Conservation (phyloP, 2,329 filamentous ascomycete species). For the Pestalotiopsis fici region DNA sequence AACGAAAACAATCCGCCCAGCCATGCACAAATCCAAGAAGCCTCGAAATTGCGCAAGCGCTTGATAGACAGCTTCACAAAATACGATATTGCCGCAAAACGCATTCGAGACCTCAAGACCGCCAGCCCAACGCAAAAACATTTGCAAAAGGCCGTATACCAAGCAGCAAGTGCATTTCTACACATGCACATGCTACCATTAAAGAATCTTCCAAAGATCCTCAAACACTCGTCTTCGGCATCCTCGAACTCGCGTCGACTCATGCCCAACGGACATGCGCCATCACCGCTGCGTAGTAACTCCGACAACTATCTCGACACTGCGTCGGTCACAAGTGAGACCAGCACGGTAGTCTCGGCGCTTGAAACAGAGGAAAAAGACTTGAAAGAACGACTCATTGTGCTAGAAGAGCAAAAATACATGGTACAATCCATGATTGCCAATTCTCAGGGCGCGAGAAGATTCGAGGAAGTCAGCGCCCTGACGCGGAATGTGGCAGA, state of each 20-base stretch:
- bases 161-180: constrained; percentile 79
- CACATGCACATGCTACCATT: constrained; percentile 90
- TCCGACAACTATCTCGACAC: constrained; percentile 42
- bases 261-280: constrained; percentile 29
- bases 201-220: constrained; percentile 70
- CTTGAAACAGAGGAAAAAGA: constrained; percentile 84
- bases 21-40: constrained; percentile 76
- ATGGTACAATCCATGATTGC: constrained; percentile 85
- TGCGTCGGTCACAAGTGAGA: constrained; percentile 50
- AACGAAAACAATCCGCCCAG: constrained; percentile 49
- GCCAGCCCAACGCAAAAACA: constrained; percentile 70
- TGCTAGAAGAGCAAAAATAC: constrained; percentile 89
- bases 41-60: constrained; percentile 84
- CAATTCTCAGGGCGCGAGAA: constrained; percentile 71
- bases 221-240: constrained; percentile 48
- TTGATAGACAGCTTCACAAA: constrained; percentile 88
- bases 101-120: constrained; percentile 78
- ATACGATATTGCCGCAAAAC: constrained; percentile 79
- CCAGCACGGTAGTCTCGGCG: constrained; percentile 54
- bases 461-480: constrained; percentile 85
- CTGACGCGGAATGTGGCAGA: constrained; percentile 81
- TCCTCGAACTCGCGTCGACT: constrained; percentile 29
- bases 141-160: constrained; percentile 80
- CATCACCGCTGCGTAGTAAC: constrained; percentile 47
- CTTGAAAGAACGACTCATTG: constrained; percentile 75